Evolutionary conservation across 768 basidiomycete species (phyloP), one percentile per base, ranked within the genome.

Genomic region (Podaxis sp.): DNA sequence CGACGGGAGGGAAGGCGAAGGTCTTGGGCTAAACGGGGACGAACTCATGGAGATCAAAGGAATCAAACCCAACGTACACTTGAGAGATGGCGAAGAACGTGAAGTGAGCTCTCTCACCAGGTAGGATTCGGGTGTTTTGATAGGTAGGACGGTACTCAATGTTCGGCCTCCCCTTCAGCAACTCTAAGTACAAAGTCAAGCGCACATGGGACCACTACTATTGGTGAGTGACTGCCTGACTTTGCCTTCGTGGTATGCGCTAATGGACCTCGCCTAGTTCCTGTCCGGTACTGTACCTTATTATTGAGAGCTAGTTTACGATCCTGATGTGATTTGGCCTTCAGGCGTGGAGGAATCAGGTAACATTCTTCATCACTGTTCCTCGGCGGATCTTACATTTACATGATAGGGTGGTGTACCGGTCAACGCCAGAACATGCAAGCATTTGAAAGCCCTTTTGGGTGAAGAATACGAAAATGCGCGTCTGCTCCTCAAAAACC

Each of bases 171-270:
- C 56, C 60, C 13, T 60, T 1, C 53, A 75, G 74, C 56, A 65
- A 67, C 38, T 69, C 72, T 28, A 64, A 58, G 49, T 69, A 69
- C 65, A 75, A 76, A 57, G 61, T 77, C 65, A 78, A 79, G 65
- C 67, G 78, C 46, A 78, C 77, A 24, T 75, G 67, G 66, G 77
- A 78, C 66, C 78, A 80, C 65, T 80, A 75, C 41, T 77, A 77
- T 53, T 79, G 78, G 73, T 73, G 49, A 38, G 68, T 48, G 37
- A 17, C 50, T 51, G n/a, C 10, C 30, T 36, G 28, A 30, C 41
- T 20, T 53, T 7, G 30, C 30, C 30, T 33, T 33, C 3, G n/a
- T 56, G 33, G n/a, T 22, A 17, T n/a, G 12, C 4, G 7, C 17
- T 51, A 17, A 48, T 51, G 8, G 20, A 36, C 17, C 28, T 30